Conservation (phyloP, 2,329 filamentous ascomycete species). For the Colletotrichum sp. region DNA sequence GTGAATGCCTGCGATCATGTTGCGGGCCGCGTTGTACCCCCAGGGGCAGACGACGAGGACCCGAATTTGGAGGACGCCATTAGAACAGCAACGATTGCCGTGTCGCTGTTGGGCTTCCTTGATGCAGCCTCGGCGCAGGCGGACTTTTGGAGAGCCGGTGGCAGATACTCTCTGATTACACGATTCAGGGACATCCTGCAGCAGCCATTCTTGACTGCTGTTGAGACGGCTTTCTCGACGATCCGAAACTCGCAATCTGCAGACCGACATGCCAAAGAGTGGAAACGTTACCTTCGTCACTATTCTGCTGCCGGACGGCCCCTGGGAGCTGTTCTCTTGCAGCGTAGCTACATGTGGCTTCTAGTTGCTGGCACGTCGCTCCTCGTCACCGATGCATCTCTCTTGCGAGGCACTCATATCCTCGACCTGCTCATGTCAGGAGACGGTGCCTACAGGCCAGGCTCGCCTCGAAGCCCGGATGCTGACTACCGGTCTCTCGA, state of each 20-base stretch:
- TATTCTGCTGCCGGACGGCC: conserved; percentile 83
- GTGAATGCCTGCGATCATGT: conserved; percentile 72
- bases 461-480: conserved; percentile 47
- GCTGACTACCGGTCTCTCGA: conserved; percentile 63
- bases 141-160: conserved; percentile 79
- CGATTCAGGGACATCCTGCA: conserved; percentile 77
- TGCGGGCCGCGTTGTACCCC: conserved; percentile 59
- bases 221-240: conserved; percentile 90
- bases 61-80: conserved; percentile 70
- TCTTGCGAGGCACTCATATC: conserved; percentile 66
- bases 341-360: conserved; percentile 86
- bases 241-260: conserved; percentile 79
- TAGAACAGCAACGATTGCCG: conserved; percentile 75
- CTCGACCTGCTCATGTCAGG: conserved; percentile 75
- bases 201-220: conserved; percentile 81
- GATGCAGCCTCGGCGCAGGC: conserved; percentile 80
- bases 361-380: conserved; percentile 80
- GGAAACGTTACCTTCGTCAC: conserved; percentile 84
- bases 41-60: conserved; percentile 59
- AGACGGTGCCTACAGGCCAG: conserved; percentile 49
- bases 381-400: conserved; percentile 67
- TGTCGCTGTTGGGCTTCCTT: conserved; percentile 90
- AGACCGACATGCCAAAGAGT: conserved; percentile 75
- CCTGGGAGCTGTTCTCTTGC: conserved; percentile 88
- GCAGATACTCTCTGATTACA: conserved; percentile 76